Base-by-base conservation (phyloP, 164 flowering plant genomes). In the Kingdonia uniflora region DNA sequence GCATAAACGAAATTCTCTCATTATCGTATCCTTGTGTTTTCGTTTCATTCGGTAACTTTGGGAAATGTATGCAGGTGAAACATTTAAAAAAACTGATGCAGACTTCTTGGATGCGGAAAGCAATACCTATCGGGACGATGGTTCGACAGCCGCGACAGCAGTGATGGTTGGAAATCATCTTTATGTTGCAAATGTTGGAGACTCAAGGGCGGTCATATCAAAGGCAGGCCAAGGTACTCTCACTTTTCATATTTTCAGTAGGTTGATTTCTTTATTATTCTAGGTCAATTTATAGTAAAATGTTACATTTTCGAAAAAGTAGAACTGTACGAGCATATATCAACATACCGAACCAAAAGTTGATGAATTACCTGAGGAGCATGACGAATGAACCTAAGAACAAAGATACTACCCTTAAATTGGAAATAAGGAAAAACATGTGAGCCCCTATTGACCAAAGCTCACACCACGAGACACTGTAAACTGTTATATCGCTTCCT, bases 101-200 rank as follows among this genome's bases (percentile, higher is more conserved):
- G 84, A 78, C 23, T 92, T 92, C 68, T 66, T 92, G 76, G 87
- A 84, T 29, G 70, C 87, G 66, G 95, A 88, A 67, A 86, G 68
- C 55, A 94, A 92, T 58, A 72, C 80, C 6, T 86, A 51, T 56
- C 67, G 99, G 2, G 99, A 92, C 69, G 99, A 92, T 86, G 99
- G 99, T 54, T 92, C 99, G 41, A 92, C 99, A 44, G 97, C 99
- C 54, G 86, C 99, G 17, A 82, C 99, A 11, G 97, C 99, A 12
- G 83, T 92, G 22, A 68, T 92, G 61, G 86, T 92, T 52, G 97
- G 84, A 25, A 76, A 76, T 57, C 97, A 75, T 70, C 75, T 92
- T 13, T 92, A 84, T 71, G 99, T 92, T 56, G 97, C 99, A 54
- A 92, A 92, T 76, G 99, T 92, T 51, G 99, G 99, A 44, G 99